These are phyloP conservation scores for Colletotrichum sp. DNA, from an alignment of 2,329 filamentous ascomycete species.

Conservation along the genomic window DNA sequence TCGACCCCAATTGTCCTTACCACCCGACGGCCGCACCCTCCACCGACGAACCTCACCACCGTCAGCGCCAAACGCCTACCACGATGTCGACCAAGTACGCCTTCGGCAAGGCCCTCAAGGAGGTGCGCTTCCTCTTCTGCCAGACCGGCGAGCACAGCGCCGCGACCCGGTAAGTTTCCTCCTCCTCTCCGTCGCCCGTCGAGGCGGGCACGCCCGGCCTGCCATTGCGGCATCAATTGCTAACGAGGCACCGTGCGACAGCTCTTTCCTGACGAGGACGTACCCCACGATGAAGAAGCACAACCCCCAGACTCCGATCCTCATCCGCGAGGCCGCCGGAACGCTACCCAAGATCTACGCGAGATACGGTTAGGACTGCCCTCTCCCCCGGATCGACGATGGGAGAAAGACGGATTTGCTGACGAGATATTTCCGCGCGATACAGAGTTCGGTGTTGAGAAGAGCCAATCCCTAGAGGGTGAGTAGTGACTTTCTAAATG, in stretches of 20 bases:
- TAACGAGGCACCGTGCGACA: constrained; percentile 41
- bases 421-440: constrained; percentile 10
- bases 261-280: constrained; percentile 86
- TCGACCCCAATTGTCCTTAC: constrained; percentile 25
- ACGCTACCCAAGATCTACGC: constrained; percentile 88
- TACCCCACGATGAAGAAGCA: constrained; percentile 99
- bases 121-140: constrained; percentile 97
- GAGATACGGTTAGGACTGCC: constrained; percentile 75
- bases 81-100: constrained; percentile 88
- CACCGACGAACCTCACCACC: background rate
- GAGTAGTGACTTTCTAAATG: constrained; percentile 16
- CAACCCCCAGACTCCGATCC: constrained; percentile 92
- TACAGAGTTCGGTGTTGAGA: constrained; percentile 62
- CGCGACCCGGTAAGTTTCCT: constrained; percentile 75
- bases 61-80: constrained; percentile 23
- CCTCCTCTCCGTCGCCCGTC: background rate
- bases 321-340: constrained; percentile 90
- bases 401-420: constrained; percentile 9
- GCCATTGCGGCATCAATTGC: constrained; percentile 2
- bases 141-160: constrained; percentile 92
- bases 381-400: background rate
- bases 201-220: background rate
- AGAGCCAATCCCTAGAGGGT: constrained; percentile 61
- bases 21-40: background rate
- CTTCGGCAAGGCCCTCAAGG: constrained; percentile 87